Evolutionary conservation across 768 basidiomycete species (phyloP).

Genomic region (Mycena vitilis): DNA sequence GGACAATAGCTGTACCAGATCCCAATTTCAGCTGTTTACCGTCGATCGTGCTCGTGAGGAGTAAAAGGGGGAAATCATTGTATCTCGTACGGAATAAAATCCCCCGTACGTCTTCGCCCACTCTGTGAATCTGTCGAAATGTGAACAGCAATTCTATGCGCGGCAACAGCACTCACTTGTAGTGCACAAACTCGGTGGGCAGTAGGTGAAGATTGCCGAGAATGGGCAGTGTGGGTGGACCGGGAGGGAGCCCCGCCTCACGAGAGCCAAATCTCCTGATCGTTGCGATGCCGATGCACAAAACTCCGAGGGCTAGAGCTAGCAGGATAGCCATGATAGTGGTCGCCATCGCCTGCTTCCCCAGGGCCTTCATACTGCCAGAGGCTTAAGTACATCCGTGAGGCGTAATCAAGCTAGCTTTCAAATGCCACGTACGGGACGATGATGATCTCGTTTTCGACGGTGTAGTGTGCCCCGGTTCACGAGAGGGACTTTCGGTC

Average conservation of each 20-base stretch:
- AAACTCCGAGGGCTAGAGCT: background rate
- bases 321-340: background rate
- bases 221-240: slow-evolving; percentile 32
- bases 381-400: too few relatives aligned
- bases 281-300: background rate
- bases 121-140: slow-evolving; percentile 39
- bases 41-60: too few relatives aligned
- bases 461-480: too few relatives aligned
- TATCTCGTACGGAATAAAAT: slow-evolving; percentile 37
- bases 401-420: too few relatives aligned
- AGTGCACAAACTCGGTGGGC: slow-evolving; percentile 25
- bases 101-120: slow-evolving; percentile 44
- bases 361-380: too few relatives aligned
- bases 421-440: too few relatives aligned
- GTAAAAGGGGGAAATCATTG: too few relatives aligned
- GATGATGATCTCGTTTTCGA: too few relatives aligned
- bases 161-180: slow-evolving; percentile 20
- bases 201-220: slow-evolving; percentile 35
- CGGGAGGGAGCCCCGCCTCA: slow-evolving; percentile 26
- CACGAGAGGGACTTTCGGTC: too few relatives aligned
- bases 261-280: slow-evolving; percentile 26
- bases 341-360: too few relatives aligned
- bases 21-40: slow-evolving; percentile 20
- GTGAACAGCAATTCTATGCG: too few relatives aligned
- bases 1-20: slow-evolving; percentile 14